Conservation (phyloP, 2,329 filamentous ascomycete species). For the Clarireedia hainanense region DNA sequence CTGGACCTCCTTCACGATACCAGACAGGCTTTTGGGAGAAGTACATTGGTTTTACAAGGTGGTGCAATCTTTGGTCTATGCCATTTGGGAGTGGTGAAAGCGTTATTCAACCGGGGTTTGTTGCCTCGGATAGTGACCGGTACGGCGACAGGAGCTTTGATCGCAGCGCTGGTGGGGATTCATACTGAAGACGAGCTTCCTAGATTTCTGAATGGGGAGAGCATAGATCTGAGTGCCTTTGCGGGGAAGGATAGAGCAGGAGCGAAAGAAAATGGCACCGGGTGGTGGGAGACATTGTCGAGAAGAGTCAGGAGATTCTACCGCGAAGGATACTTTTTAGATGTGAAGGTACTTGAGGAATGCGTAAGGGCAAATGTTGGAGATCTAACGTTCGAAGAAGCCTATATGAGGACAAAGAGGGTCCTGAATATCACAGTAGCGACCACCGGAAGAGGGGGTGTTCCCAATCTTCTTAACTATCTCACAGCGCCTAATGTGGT, state of each 20-base stretch:
- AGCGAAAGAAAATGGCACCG: constrained; percentile 25
- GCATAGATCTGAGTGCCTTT: constrained; percentile 79
- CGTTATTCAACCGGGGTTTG: constrained; percentile 70
- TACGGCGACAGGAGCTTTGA: constrained; percentile 81
- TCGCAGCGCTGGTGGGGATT: constrained; percentile 79
- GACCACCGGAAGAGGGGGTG: constrained; percentile 62
- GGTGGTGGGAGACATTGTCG: constrained; percentile 48
- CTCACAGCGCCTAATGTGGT: constrained; percentile 89
- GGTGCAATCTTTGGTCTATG: constrained; percentile 88
- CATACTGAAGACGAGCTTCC: constrained; percentile 82
- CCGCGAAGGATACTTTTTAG: constrained; percentile 73
- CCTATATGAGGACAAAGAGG: constrained; percentile 75
- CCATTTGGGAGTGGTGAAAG: constrained; percentile 85
- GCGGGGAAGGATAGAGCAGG: constrained; percentile 33
- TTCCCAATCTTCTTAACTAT: constrained; percentile 84
- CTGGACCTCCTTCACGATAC: constrained; percentile 82
- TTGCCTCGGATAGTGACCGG: constrained; percentile 87
- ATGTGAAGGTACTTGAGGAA: constrained; percentile 72
- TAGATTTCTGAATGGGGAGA: constrained; percentile 65
- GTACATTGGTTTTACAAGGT: constrained; percentile 78
- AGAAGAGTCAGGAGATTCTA: constrained; percentile 63
- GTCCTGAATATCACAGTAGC: constrained; percentile 89
- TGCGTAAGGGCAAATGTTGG: constrained; percentile 81
- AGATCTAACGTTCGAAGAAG: constrained; percentile 88
- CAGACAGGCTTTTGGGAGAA: constrained; percentile 79